Base-by-base conservation (phyloP, 345 rosid genomes). In the Aurinia saxatilis region DNA sequence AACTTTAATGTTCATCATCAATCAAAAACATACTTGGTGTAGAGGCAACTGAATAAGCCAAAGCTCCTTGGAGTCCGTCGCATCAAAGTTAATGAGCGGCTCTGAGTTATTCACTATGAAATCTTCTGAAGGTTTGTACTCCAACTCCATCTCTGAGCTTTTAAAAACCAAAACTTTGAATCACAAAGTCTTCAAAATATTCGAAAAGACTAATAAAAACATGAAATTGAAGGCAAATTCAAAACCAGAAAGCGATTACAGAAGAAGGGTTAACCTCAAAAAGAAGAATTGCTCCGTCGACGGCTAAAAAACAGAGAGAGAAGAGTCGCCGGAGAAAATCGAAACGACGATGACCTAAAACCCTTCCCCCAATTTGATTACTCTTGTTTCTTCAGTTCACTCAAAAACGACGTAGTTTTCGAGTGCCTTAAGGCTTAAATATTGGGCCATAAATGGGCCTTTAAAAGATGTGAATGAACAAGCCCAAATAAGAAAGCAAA, bases 31-130 rank as follows among this genome's bases (percentile, higher is more conserved):
- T 74, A 85, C 95, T 47, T 76, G 83, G 48, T 76, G 70, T 45
- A 54, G 40, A 62, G 96, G 95, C 84, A 84, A 87, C 30, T 86
- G 95, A 39, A 92, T 75, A 72, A 92, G 87, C 91, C 92, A 86
- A 52, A 89, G 82, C 79, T 90, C 95, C 2, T 79, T 70, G 4
- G 84, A 67, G 6, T 56, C 78, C 0, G 68, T 58, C 55, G 52
- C 7, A 5, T 56, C 64, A 40, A 77, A 39, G 63, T 87, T 83
- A 8, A 52, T 16, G 3, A 87, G 82, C 3, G 80, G 70, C 5
- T 77, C 79, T 47, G 60, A 61, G 7, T 60, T 16, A 39, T 81
- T 80, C 55, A 72, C 75, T 25, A 56, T 59, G 39, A 73, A 85
- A 35, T 75, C 87, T 1, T 73, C 72, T 0, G 76, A 58, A 18